Percentiles rank a stretch among this genome's conserved stretches.
Evolutionary conservation across 495 filamentous ascomycete species (phyloP).

Genomic region (Penicillium bovifimosum): DNA sequence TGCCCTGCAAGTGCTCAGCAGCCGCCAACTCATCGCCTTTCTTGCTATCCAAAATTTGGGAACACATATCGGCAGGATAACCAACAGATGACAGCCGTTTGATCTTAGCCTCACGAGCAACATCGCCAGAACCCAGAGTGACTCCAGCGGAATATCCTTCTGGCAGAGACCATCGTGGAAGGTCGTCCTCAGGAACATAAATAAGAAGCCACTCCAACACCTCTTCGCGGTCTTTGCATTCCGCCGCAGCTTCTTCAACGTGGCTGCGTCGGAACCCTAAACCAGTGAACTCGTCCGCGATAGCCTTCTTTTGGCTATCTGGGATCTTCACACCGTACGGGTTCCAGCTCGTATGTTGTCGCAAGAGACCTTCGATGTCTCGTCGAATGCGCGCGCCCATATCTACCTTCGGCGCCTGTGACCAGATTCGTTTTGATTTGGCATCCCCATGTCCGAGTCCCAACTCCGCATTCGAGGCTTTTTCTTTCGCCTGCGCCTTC

Average conservation of each 20-base stretch:
- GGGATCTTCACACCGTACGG: slow-evolving; percentile 63
- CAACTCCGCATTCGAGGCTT: slow-evolving; percentile 45
- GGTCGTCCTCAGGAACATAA: slow-evolving; percentile 93
- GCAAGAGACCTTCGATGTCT: slow-evolving; percentile 71
- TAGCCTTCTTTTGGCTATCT: slow-evolving; percentile 45
- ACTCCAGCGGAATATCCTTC: slow-evolving; percentile 86
- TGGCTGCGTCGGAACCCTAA: slow-evolving; percentile 85
- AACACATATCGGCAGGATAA: slow-evolving; percentile 78
- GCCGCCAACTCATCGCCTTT: slow-evolving; percentile 70
- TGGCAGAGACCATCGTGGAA: slow-evolving; percentile 83
- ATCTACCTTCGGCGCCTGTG: slow-evolving; percentile 79
- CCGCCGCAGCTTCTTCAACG: slow-evolving; percentile 76
- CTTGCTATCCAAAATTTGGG: slow-evolving; percentile 61
- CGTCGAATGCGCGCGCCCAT: slow-evolving; percentile 74
- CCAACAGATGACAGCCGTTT: slow-evolving; percentile 77
- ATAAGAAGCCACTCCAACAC: slow-evolving; percentile 88
- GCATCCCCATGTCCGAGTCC: slow-evolving; percentile 30
- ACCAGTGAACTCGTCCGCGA: slow-evolving; percentile 66
- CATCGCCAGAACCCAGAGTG: slow-evolving; percentile 70
- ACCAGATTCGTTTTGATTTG: slow-evolving; percentile 64
- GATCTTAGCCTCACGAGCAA: slow-evolving; percentile 71
- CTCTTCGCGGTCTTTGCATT: slow-evolving; percentile 91
- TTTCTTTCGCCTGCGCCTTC: slow-evolving; percentile 57
- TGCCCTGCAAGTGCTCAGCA: slow-evolving; percentile 69
- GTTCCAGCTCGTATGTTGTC: slow-evolving; percentile 81